Percentiles rank a stretch among this genome's conserved stretches.
phyloP scores from a whole-genome alignment of 768 basidiomycete species.

The Agrocybe pediades region DNA sequence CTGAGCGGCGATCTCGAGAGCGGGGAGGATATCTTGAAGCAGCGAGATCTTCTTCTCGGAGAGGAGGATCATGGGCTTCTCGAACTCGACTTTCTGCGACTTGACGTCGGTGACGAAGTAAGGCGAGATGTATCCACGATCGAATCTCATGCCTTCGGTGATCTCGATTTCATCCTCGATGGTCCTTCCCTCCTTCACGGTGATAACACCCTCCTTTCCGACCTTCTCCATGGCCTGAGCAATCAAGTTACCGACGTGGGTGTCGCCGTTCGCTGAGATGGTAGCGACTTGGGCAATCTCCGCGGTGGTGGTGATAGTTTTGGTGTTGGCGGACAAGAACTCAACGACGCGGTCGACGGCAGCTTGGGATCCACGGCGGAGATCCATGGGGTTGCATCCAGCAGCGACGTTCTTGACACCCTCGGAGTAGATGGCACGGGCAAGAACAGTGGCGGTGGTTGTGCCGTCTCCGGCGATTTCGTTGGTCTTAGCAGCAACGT shows the following conservation, averaged over 20 bases:
- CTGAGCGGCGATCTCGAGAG: slow-evolving; percentile 82
- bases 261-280: slow-evolving; percentile 82
- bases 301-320: slow-evolving; percentile 93
- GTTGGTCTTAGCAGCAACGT: slow-evolving; percentile 96
- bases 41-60: slow-evolving; percentile 98
- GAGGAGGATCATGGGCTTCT: slow-evolving; percentile 92
- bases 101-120: slow-evolving; percentile 99
- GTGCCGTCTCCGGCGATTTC: slow-evolving; percentile 98
- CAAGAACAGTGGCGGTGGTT: slow-evolving; percentile 95
- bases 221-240: slow-evolving; percentile 99
- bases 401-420: slow-evolving; percentile 99
- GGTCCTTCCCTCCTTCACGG: slow-evolving; percentile 97
- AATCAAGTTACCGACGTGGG: slow-evolving; percentile 90
- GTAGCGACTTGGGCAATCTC: slow-evolving; percentile 99
- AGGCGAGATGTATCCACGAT: slow-evolving; percentile 96
- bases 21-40: slow-evolving; percentile 93
- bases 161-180: slow-evolving; percentile 99
- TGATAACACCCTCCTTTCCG: slow-evolving; percentile 99
- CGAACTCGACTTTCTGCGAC: slow-evolving; percentile 92
- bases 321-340: slow-evolving; percentile 85
- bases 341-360: slow-evolving; percentile 95
- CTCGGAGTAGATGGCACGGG: slow-evolving; percentile 96
- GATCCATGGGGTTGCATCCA: slow-evolving; percentile 99
- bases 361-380: slow-evolving; percentile 95
- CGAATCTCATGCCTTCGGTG: slow-evolving; percentile 99